These are phyloP conservation scores for Penicillium maclennaniae DNA, from an alignment of 495 filamentous ascomycete species.

Conservation along the genomic window DNA sequence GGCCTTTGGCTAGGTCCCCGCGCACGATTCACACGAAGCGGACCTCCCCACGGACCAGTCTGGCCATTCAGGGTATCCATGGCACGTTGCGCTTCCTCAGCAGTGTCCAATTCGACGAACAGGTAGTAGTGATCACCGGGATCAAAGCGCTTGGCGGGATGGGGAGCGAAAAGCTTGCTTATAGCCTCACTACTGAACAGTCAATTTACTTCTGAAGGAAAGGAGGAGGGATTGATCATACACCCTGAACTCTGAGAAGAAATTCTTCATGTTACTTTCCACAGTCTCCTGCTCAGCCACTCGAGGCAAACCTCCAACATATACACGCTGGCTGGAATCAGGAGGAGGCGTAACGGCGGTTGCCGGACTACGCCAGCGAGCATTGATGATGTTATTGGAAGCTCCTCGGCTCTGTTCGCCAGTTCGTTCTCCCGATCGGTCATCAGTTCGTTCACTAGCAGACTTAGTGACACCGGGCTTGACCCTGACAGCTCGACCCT, in stretches of 20 bases:
- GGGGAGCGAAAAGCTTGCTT: conserved; percentile 61
- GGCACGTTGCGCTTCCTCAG: conserved; percentile 53
- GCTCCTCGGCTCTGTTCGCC: background rate
- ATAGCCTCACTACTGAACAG: conserved; percentile 42
- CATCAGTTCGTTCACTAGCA: conserved; percentile 5
- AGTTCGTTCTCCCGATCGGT: conserved; percentile 3
- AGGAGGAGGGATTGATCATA: conserved; percentile 19
- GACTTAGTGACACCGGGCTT: conserved; percentile 54
- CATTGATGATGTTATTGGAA: conserved; percentile 26
- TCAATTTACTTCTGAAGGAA: background rate
- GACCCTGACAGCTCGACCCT: conserved; percentile 56
- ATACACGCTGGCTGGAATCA: conserved; percentile 53
- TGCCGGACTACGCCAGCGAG: conserved; percentile 37
- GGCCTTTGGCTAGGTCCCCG: conserved; percentile 26
- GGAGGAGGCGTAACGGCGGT: conserved; percentile 17
- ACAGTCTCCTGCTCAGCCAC: conserved; percentile 54
- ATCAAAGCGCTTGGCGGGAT: conserved; percentile 47
- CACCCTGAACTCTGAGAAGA: conserved; percentile 59
- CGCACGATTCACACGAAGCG: conserved; percentile 40
- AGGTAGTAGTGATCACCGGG: conserved; percentile 62
- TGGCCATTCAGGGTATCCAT: conserved; percentile 38
- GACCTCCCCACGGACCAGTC: conserved; percentile 46
- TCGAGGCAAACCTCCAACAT: conserved; percentile 59
- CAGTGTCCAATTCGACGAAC: conserved; percentile 60
- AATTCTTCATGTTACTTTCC: conserved; percentile 47